These are phyloP conservation scores for Funneliformis caledonium DNA, from an alignment of 371 early-diverging fungal species.

Conservation along the genomic window DNA sequence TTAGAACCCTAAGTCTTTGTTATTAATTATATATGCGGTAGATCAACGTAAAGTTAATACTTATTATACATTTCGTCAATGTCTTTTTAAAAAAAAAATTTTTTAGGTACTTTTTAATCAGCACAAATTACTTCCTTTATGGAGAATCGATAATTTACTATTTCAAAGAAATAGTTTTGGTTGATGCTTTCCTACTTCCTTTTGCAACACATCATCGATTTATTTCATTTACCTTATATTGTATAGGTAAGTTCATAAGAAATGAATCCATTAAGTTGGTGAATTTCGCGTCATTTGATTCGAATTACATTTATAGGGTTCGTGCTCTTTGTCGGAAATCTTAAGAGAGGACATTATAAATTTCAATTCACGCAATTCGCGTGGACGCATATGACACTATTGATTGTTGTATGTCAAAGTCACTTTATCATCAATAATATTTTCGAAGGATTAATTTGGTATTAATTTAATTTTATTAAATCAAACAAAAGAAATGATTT, in stretches of 20 bases:
- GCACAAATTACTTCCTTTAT: conserved; percentile 91
- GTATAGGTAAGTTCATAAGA: conserved; percentile 61
- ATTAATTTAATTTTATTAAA: conserved; percentile 38
- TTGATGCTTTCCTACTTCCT: conserved; percentile 80
- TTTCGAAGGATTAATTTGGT: conserved; percentile 97
- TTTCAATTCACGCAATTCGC: conserved; percentile 95
- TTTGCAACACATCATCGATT: conserved; percentile 94
- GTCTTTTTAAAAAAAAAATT: background rate
- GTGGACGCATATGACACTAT: conserved; percentile 94
- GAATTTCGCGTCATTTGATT: background rate
- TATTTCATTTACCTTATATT: conserved; percentile 89
- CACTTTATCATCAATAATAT: conserved; percentile 96
- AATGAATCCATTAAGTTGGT: background rate
- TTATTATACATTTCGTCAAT: too few relatives aligned
- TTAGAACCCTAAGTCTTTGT: too few relatives aligned
- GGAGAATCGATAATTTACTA: conserved; percentile 91
- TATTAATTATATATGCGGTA: too few relatives aligned
- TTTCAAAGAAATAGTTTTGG: conserved; percentile 78
- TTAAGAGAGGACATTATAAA: conserved; percentile 87
- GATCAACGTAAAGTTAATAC: too few relatives aligned
- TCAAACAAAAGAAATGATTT: background rate
- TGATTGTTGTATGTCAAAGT: conserved; percentile 87
- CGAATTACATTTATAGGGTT: conserved; percentile 64
- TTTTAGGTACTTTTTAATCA: conserved; percentile 77
- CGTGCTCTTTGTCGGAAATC: conserved; percentile 90